A percentile compares a stretch with the other conserved stretches of the same genome.
Conservation (phyloP, 2,329 filamentous ascomycete genomes). For the Neodidymelliopsis sp. region DNA sequence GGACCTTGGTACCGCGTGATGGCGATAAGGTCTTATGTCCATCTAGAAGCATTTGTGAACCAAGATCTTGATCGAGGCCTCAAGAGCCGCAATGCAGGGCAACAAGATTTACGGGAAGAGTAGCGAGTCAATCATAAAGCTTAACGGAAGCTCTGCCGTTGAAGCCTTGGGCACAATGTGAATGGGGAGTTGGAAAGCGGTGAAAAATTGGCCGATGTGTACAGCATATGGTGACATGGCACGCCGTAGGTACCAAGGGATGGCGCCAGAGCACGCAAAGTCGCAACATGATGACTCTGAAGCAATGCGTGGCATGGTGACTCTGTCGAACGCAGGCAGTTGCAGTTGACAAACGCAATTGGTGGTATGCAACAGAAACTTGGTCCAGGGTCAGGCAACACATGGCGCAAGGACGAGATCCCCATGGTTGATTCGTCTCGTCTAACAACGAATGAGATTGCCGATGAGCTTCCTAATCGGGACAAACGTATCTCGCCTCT, state of each 20-base stretch:
- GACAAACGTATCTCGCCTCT: conserved; percentile 2
- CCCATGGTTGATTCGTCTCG: conserved; percentile 21
- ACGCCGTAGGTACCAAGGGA: conserved; percentile 17
- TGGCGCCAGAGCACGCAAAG: conserved; percentile 28
- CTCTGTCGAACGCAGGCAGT: neutral
- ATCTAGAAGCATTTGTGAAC: neutral
- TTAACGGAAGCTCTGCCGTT: conserved; percentile 3
- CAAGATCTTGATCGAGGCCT: conserved; percentile 8
- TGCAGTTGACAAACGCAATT: conserved; percentile 9
- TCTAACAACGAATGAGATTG: conserved; percentile 27
- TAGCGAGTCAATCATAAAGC: conserved; percentile 1
- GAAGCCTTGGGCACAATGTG: neutral
- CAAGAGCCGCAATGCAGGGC: conserved; percentile 22
- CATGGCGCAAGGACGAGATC: conserved; percentile 3
- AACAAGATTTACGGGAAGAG: conserved; percentile 3
- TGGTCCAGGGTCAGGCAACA: conserved; percentile 12
- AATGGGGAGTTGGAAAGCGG: conserved; percentile 9
- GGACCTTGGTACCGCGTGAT: neutral
- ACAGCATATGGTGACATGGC: conserved; percentile 26
- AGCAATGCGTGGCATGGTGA: conserved; percentile 26
- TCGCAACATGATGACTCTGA: conserved; percentile 24
- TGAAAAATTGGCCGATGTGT: conserved; percentile 12
- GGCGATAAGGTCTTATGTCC: neutral
- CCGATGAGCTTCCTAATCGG: conserved; percentile 28
- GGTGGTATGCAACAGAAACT: conserved; percentile 4